phyloP scores from a whole-genome alignment of 2,329 filamentous ascomycete genomes.

The Nakataea oryzae region DNA sequence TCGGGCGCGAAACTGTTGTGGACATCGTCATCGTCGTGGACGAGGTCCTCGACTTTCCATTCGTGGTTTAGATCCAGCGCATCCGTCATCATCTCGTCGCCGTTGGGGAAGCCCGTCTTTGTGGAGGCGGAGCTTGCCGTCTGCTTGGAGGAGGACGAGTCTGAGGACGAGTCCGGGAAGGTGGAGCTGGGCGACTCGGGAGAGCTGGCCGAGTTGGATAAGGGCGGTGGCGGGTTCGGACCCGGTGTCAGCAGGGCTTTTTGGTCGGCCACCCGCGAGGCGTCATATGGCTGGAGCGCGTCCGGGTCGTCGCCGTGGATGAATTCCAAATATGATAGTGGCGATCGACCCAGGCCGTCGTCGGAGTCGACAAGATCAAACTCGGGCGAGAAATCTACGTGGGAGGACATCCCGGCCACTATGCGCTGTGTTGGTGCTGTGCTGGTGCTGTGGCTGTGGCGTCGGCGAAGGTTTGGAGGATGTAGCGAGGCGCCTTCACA shows the following conservation, averaged over 20 bases:
- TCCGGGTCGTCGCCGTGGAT: conserved; percentile 3
- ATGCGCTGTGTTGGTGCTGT: too few relatives aligned
- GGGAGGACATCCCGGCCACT: conserved; percentile 4
- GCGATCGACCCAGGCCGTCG: background rate
- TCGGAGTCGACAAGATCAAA: conserved; percentile 4
- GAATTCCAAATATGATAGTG: conserved; percentile 1
- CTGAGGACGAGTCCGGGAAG: conserved; percentile 2
- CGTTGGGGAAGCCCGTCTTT: conserved; percentile 27
- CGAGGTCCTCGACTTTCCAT: conserved; percentile 29
- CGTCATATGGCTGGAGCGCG: conserved; percentile 1
- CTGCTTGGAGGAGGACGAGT: conserved; percentile 28
- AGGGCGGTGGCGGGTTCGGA: background rate
- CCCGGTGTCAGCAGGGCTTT: conserved; percentile 1
- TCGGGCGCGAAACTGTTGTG: conserved; percentile 6
- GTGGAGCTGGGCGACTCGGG: conserved; percentile 1
- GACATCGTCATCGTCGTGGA: conserved; percentile 26
- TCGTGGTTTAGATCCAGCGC: conserved; percentile 27
- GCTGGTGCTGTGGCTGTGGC: background rate
- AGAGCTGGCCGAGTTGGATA: conserved; percentile 4
- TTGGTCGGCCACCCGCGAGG: background rate
- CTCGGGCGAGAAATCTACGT: conserved; percentile 2
- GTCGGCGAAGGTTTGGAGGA: background rate
- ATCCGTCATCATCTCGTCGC: conserved; percentile 33
- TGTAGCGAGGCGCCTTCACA: background rate
- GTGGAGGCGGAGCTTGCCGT: conserved; percentile 34